Evolutionary conservation across 306 rosid species (phyloP), one percentile per base, ranked within the genome.

Genomic region (Fragaria ananassa): DNA sequence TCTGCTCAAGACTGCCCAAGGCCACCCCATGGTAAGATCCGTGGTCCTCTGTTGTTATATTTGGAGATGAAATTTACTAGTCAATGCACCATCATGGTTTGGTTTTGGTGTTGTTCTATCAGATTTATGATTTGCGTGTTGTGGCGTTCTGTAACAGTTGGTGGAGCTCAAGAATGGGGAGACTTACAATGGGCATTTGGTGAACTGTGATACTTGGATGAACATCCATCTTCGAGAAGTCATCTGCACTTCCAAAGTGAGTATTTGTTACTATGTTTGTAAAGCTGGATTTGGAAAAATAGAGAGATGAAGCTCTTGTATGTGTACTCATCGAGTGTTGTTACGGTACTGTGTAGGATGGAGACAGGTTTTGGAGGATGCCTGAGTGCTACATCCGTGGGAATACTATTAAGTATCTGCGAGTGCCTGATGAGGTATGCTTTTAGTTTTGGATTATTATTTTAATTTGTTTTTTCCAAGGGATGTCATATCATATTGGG

Each of bases 341-440:
- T 19, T 61, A 10, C 2, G n/a, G 1, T 45, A 62, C 31, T 1
- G 6, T 74, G 82, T 82, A 95, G 99, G 99, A 95, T 57, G 99
- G 99, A 83, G 99, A 95, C 75, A 87, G 98, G 77, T 95, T 95
- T 89, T 95, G 99, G 99, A 87, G 99, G 35, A 95, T 91, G 99
- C 97, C 97, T 4, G 99, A 95, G 80, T 95, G 97, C 83, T 95
- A 95, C 77, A 90, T 95, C 45, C 96, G 99, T 7, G 99, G 99
- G 23, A 95, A 95, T 76, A 95, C 99, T 0, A 95, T 95, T 54
- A 95, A 95, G 89, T 95, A 95, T 72, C 96, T 95, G 64, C 86
- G 99, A 67, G 99, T 95, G 82, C 99, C 99, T 53, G 99, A 95
- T 82, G 99, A 95, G 97, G 99, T 95, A 72, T 71, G 85, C 27